Evolutionary conservation across 352 stramenopile species (phyloP).

Genomic region (Pythium rhizo-oryzae): DNA sequence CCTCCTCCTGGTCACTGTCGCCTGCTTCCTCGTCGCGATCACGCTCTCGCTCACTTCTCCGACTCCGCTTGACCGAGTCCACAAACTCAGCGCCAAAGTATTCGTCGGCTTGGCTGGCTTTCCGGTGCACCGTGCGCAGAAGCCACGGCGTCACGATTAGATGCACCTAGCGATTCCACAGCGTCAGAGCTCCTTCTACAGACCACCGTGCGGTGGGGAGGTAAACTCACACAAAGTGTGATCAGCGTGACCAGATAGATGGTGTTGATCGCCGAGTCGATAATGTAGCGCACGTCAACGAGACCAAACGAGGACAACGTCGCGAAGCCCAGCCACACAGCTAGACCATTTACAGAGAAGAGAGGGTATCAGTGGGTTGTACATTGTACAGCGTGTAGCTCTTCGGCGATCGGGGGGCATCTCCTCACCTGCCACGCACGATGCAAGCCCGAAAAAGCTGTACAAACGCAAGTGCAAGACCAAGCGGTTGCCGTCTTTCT

Average conservation of each 20-base stretch:
- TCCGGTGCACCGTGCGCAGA: slow-evolving; percentile 67
- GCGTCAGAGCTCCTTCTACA: neutral
- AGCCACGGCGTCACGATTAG: slow-evolving; percentile 62
- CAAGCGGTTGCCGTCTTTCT: slow-evolving; percentile 62
- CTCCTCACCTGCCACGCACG: slow-evolving; percentile 53
- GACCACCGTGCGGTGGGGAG: too few relatives aligned
- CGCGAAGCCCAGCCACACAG: slow-evolving; percentile 61
- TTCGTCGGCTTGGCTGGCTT: slow-evolving; percentile 65
- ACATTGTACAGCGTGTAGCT: too few relatives aligned
- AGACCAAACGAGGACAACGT: slow-evolving; percentile 66
- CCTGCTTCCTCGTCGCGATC: slow-evolving; percentile 1
- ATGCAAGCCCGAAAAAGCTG: slow-evolving; percentile 51
- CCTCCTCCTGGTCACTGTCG: slow-evolving; percentile 10
- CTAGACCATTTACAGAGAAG: slow-evolving; percentile 26
- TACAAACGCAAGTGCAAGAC: slow-evolving; percentile 75
- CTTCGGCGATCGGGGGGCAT: too few relatives aligned
- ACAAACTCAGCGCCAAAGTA: slow-evolving; percentile 76
- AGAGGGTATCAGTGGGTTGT: neutral
- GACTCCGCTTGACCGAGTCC: slow-evolving; percentile 38
- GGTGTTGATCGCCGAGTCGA: slow-evolving; percentile 50
- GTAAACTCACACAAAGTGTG: slow-evolving; percentile 48
- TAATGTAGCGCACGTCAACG: slow-evolving; percentile 58
- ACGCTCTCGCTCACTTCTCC: slow-evolving; percentile 9
- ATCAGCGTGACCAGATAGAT: slow-evolving; percentile 70
- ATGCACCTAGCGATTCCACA: slow-evolving; percentile 43